Evolutionary conservation across 2,329 filamentous ascomycete genomes (phyloP).

Genomic region (Trichoderma sp.): DNA sequence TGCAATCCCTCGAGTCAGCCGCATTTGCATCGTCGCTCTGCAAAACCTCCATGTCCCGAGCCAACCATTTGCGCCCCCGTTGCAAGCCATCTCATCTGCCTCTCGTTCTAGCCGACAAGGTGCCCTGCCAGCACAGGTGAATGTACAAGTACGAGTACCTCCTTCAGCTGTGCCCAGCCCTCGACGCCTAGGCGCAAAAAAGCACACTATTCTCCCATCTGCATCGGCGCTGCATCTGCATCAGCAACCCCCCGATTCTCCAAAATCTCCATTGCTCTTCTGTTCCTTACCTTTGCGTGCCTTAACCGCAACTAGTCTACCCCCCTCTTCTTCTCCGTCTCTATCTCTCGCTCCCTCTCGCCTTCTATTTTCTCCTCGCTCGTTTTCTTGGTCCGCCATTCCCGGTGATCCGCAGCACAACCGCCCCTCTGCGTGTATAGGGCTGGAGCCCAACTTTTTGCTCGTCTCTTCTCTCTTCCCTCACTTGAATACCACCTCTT

Average conservation of each 20-base stretch:
- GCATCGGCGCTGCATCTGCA: background rate
- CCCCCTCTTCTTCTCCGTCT: background rate
- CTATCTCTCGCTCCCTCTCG: background rate
- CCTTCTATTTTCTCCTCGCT: background rate
- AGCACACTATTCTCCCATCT: background rate
- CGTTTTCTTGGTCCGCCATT: background rate
- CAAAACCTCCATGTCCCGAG: background rate
- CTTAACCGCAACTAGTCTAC: background rate
- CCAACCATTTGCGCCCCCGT: slow-evolving; percentile 12
- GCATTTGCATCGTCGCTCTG: background rate
- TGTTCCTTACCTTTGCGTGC: background rate
- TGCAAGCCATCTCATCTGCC: background rate
- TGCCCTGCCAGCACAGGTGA: background rate
- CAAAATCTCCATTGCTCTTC: background rate
- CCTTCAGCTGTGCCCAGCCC: background rate
- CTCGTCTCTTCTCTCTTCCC: background rate
- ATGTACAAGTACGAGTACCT: background rate
- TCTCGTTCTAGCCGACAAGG: background rate
- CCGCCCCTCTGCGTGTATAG: background rate
- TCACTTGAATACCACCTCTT: no score
- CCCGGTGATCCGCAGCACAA: background rate
- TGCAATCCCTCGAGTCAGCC: slow-evolving; percentile 5
- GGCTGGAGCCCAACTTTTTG: background rate
- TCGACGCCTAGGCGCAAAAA: background rate
- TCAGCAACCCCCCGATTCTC: background rate